phyloP scores from a whole-genome alignment of 352 stramenopile genomes.

The Phytophthora europaea region DNA sequence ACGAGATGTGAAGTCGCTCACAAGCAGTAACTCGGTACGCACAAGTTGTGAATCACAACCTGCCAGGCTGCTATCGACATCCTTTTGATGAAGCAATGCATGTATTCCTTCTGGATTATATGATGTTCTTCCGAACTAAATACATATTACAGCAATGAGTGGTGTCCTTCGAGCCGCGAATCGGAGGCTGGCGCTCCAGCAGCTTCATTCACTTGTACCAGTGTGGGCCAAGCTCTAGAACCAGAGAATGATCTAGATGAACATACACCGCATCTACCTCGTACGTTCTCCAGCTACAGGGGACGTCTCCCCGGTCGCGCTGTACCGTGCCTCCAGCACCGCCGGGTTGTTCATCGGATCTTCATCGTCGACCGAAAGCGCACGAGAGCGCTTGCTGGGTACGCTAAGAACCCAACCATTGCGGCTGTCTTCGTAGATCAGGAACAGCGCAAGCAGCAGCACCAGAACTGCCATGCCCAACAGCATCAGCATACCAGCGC shows the following conservation, averaged over 20 bases:
- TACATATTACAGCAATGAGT: conserved; percentile 51
- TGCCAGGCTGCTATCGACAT: conserved; percentile 32
- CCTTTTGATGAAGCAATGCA: conserved; percentile 29
- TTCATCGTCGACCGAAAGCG: neutral
- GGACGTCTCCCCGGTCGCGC: conserved; percentile 26
- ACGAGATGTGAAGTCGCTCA: too few species aligned
- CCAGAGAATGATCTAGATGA: conserved; percentile 11
- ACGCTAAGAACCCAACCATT: conserved; percentile 68
- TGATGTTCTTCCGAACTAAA: conserved; percentile 50
- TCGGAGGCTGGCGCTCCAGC: conserved; percentile 14
- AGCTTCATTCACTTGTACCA: conserved; percentile 29
- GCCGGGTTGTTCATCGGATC: conserved; percentile 38
- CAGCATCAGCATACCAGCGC: conserved; percentile 88
- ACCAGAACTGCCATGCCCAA: conserved; percentile 75
- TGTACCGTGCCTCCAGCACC: conserved; percentile 50
- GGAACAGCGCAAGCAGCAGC: conserved; percentile 73
- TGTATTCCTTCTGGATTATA: conserved; percentile 35
- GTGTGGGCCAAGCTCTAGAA: conserved; percentile 23
- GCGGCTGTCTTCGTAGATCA: conserved; percentile 73
- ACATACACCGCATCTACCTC: conserved; percentile 11
- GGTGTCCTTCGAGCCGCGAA: conserved; percentile 16
- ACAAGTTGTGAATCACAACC: too few species aligned
- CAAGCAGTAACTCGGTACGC: too few species aligned
- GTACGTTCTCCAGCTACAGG: neutral
- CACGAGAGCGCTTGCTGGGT: conserved; percentile 35